Base-by-base conservation (phyloP, 805 yeast species). In the Candida vartiovaarae region DNA sequence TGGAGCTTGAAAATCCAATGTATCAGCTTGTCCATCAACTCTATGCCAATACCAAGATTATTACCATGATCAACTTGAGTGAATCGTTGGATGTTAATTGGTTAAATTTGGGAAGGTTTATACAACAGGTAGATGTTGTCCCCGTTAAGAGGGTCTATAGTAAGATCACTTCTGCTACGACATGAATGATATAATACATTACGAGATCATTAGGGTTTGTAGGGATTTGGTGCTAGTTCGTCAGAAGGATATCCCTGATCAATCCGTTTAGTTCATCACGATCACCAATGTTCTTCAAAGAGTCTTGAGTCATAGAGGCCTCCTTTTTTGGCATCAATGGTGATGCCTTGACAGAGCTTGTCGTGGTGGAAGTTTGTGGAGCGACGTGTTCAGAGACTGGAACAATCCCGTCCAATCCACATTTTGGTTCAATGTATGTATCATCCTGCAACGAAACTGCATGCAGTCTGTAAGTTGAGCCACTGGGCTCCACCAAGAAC, bases 211-310 rank as follows among this genome's bases (percentile, higher is more conserved):
- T 29, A 29, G 32, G 32, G 32, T 29, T 8, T 28, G 24, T 26
- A 25, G 7, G 6, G 38, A 11, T 8, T 30, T 8, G 5, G 23
- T 7, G 11, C 44, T 41, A 53, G 39, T 50, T 50, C 20, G 49
- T 44, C 39, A 36, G 46, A 42, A 51, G 54, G 41, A 84, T 71
- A 52, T 82, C 90, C 61, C 78, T 81, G 32, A 84, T 70, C 42
- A 84, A 65, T 85, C 87, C 78, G 51, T 79, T 76, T 49, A 84
- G 64, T 56, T 84, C 95, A 43, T 82, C 84, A 32, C 77, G 74
- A 0, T 80, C 70, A 5, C 85, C 85, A 38, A 72, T 63, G 52
- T 76, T 75, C 32, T 42, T 34, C 6, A 47, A 44, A 4, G 45
- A 44, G 8, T 40, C 42, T 32, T 34, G 32, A 29, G 34, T 23